These are phyloP conservation scores for Canariomyces notabilis DNA, from an alignment of 2,329 filamentous ascomycete genomes.

Conservation along the genomic window DNA sequence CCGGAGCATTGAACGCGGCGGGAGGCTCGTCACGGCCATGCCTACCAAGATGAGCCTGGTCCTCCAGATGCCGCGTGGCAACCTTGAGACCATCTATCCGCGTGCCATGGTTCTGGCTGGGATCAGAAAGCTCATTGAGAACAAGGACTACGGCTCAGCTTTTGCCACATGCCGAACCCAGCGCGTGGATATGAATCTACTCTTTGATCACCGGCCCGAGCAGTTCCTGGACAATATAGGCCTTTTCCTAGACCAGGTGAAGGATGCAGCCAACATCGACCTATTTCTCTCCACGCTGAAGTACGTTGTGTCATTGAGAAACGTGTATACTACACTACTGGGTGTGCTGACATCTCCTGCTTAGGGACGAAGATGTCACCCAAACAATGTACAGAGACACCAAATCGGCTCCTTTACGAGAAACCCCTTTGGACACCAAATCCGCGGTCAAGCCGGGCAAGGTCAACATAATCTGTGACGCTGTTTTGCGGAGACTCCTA, in stretches of 20 bases:
- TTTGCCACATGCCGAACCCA: conserved; percentile 88
- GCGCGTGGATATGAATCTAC: conserved; percentile 94
- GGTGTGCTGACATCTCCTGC: conserved; percentile 8
- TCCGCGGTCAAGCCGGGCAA: conserved; percentile 45
- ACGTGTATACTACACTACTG: not conserved
- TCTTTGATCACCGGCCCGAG: conserved; percentile 85
- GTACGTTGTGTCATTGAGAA: conserved; percentile 40
- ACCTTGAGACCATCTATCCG: conserved; percentile 91
- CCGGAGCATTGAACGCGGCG: conserved; percentile 84
- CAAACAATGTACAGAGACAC: conserved; percentile 93
- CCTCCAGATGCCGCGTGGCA: conserved; percentile 92
- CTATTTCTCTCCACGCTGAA: conserved; percentile 82
- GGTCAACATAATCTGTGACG: conserved; percentile 83
- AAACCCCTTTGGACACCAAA: conserved; percentile 3
- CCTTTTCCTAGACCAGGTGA: conserved; percentile 78
- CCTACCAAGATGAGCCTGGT: conserved; percentile 81
- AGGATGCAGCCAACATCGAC: conserved; percentile 77
- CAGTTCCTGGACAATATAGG: conserved; percentile 75
- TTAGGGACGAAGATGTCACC: conserved; percentile 82
- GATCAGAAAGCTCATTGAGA: conserved; percentile 74
- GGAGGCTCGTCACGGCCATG: conserved; percentile 80
- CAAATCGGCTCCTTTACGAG: conserved; percentile 38
- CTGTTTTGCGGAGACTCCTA: conserved; percentile 65
- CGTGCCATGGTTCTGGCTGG: conserved; percentile 88
- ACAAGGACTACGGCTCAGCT: conserved; percentile 74